Percentiles rank a stretch among this genome's conserved stretches.
phyloP scores from a whole-genome alignment of 2,329 filamentous ascomycete genomes.

The Sclerotinia sclerotiorum region DNA sequence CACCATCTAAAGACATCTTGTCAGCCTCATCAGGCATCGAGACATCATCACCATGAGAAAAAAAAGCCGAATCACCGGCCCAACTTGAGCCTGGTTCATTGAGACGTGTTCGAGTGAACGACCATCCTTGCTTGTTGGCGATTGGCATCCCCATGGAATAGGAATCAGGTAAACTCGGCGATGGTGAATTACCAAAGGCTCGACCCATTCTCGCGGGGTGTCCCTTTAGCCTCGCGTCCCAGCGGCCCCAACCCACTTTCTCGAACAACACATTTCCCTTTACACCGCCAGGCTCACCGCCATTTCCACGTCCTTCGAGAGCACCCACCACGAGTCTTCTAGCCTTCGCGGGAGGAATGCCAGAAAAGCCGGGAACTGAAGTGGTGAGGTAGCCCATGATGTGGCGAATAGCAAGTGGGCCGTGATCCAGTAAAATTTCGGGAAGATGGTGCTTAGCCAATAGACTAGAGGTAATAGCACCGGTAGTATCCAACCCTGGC shows the following conservation, averaged over 20 bases:
- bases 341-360: slow-evolving; percentile 85
- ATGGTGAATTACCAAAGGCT: slow-evolving; percentile 44
- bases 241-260: slow-evolving; percentile 96
- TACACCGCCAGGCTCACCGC: slow-evolving; percentile 58
- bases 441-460: slow-evolving; percentile 89
- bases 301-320: slow-evolving; percentile 70
- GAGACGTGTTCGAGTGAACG: slow-evolving; percentile 50
- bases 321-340: slow-evolving; percentile 89
- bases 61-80: slow-evolving; percentile 70
- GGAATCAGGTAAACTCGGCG: slow-evolving; percentile 46
- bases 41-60: slow-evolving; percentile 67
- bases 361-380: slow-evolving; percentile 87
- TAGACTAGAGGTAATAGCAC: slow-evolving; percentile 80
- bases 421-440: slow-evolving; percentile 84
- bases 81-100: slow-evolving; percentile 59
- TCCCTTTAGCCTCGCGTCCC: slow-evolving; percentile 79
- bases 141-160: slow-evolving; percentile 58
- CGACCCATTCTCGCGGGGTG: slow-evolving; percentile 51
- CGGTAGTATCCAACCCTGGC: slow-evolving; percentile 64
- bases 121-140: slow-evolving; percentile 47
- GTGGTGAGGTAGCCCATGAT: slow-evolving; percentile 94
- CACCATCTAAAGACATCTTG: slow-evolving; percentile 87
- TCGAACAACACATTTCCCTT: slow-evolving; percentile 79
- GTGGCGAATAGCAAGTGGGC: slow-evolving; percentile 89
- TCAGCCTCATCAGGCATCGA: slow-evolving; percentile 83